Base-by-base conservation (phyloP, 208 protist genomes). In the Crithidia expoeki region DNA sequence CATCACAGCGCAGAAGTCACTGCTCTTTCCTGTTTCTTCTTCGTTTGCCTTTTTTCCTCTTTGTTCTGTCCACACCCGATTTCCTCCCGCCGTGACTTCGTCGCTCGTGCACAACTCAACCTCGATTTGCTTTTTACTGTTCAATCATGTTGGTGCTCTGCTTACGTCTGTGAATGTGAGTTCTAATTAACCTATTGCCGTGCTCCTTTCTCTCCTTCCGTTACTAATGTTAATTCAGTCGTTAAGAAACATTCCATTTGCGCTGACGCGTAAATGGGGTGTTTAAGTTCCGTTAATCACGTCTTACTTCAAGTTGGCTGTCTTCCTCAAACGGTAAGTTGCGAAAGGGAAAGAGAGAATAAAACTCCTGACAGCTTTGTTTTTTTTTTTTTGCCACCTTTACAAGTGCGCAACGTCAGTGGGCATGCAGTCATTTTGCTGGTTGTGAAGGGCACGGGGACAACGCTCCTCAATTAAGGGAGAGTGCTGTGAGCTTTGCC, bases 281-380 rank as follows among this genome's bases (percentile, higher is more conserved):
- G 5, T 32, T 14, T 32, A 52, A 51, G n/a, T 19, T 51, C 7
- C 27, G 46, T 65, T 25, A 36, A 27, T 65, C 14, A 30, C 21
- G 27, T 2, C 42, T 23, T 60, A 21, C 4, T 46, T 60, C 30
- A 5, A 12, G 19, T 38, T 60, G 27, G 42, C n/a, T 46, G 5
- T 38, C 19, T 60, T 23, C 1, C 44, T 17, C 44, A 49, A 49
- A 23, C 42, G 33, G 5, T 56, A 67, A 34, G 49, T 12, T 38
- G 11, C 28, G 19, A 14, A 67, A 34, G 3, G 51, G 17, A 56
- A 68, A 47, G n/a, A 61, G 21, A 59, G 36, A 56, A 60, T 4
- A 67, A n/a, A 25, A n/a, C n/a, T 21, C 50, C 9, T 71, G 23
- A 50, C 21, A 55, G 23, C 47, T 62, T 61, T 69, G 36, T 53